Base-by-base conservation (phyloP, 768 basidiomycete species). In the Hygrocybe punicea region DNA sequence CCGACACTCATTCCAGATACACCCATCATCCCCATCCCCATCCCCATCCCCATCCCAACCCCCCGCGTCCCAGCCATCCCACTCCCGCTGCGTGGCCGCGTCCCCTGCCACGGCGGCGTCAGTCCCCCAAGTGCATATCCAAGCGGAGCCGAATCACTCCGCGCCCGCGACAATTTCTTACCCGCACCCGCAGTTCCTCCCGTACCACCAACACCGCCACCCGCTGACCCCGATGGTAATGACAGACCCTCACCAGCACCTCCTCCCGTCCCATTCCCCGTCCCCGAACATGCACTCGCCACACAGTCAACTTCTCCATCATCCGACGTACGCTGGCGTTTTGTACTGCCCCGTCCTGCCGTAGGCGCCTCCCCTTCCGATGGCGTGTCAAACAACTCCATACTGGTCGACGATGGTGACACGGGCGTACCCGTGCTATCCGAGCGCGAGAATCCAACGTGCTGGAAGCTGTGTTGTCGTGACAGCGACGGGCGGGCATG, bases 71-170 rank as follows among this genome's bases (percentile, higher is more conserved):
- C 70, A 36, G 73, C 71, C 60, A 81, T 62, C 19, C 79, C 79
- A 60, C 80, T 81, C 36, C 81, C 81, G 57, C 81, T 83, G 63
- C 81, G 71, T 51, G 81, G 81, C 62, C 73, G 35, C 61, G 60
- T 65, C 46, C 54, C 50, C 24, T 59, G 60, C 66, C 66, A 65
- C 40, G 63, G 61, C 21, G 65, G 57, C 64, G 23, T 39, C 17
- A 62, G 56, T 44, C 66, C 62, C 49, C 66, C 52, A 60, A 69
- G 63, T 47, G 69, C 79, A 64, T 84, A 84, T 42, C 85, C 85
- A 34, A 88, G 69, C 37, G 86, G 86, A 16, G 86, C 83, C 33
- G 81, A 83, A 63, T 88, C 86, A 63, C 85, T 86, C 63, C 86
- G 71, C 33, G 85, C 85, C n/a, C 86, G 76, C 51, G 78, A 75